Base-by-base conservation (phyloP, 2,329 filamentous ascomycete species). In the Teratosphaeria epicoccoides region DNA sequence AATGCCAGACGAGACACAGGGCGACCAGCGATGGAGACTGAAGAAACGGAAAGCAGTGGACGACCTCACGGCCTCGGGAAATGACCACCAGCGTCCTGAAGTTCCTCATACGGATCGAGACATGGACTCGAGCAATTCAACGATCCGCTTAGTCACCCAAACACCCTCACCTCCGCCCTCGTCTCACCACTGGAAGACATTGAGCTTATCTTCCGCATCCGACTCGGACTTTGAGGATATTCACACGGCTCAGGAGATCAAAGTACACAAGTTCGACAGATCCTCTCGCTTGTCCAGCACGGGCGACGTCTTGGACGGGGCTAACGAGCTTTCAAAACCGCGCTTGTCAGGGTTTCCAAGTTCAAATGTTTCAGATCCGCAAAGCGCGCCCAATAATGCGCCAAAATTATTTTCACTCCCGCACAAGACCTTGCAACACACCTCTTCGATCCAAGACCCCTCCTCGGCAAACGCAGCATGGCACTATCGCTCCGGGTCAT, bases 111-210 rank as follows among this genome's bases (percentile, higher is more conserved):
- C 24, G 44, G 44, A 28, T 25, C 44, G 11, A 28, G 22, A 24
- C 33, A 22, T 24, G 43, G 47, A 55, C 45, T 49, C 46, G 25
- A 49, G 26, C 47, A 57, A 57, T 47, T 57, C 63, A 20, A 68
- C 66, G 1, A 63, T 68, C 22, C 63, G 66, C 52, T 57, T 68
- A 48, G 64, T 68, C 52, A 53, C 54, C 29, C 52, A 58, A 2
- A 61, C 63, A 12, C 59, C 57, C 12, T 56, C 61, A 47, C 53
- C 58, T 33, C 52, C 57, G 40, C 29, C 46, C 7, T 46, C 44
- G 44, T 46, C 44, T 25, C 44, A 14, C 24, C 29, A 49, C 20
- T 29, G 23, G 33, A 20, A 20, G n/a, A 40, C 33, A 7, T 17
- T 40, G 33, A 40, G 33, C 33, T 40, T 40, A 40, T 40, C 33